Evolutionary conservation across 2,329 filamentous ascomycete genomes (phyloP).

Genomic region (Colletotrichum sp.): DNA sequence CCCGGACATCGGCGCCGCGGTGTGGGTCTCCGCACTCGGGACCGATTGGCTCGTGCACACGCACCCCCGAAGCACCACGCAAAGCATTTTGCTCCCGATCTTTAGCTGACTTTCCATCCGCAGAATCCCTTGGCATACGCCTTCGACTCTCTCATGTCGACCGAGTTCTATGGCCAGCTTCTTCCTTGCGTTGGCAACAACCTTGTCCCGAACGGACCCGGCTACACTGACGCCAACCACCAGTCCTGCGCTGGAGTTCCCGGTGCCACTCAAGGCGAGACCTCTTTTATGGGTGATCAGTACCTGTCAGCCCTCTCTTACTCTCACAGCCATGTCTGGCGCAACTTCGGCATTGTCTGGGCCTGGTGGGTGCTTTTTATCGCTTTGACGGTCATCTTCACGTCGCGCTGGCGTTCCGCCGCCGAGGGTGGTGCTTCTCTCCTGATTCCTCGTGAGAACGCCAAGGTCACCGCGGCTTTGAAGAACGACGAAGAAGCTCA

Average conservation of each 20-base stretch:
- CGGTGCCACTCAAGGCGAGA: slow-evolving; percentile 55
- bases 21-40: too few relatives aligned
- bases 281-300: slow-evolving; percentile 58
- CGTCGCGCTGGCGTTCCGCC: slow-evolving; percentile 58
- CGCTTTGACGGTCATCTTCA: slow-evolving; percentile 61
- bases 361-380: slow-evolving; percentile 68
- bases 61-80: too few relatives aligned
- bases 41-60: too few relatives aligned
- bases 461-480: slow-evolving; percentile 37
- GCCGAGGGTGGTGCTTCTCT: slow-evolving; percentile 58
- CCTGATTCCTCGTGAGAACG: slow-evolving; percentile 66
- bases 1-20: too few relatives aligned
- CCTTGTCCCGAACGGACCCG: slow-evolving; percentile 54
- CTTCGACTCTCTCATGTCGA: slow-evolving; percentile 71
- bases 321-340: slow-evolving; percentile 56
- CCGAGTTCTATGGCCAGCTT: slow-evolving; percentile 69
- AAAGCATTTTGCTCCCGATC: too few relatives aligned
- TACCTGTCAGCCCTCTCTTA: slow-evolving; percentile 63
- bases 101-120: too few relatives aligned
- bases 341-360: slow-evolving; percentile 67
- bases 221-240: slow-evolving; percentile 45
- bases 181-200: slow-evolving; percentile 55
- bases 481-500: slow-evolving; percentile 55
- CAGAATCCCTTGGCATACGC: slow-evolving; percentile 68
- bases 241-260: slow-evolving; percentile 64